A percentile compares a stretch with the other conserved stretches of the same genome.
Conservation (phyloP, 345 rosid species). For the Eucalyptus cladocalyx region DNA sequence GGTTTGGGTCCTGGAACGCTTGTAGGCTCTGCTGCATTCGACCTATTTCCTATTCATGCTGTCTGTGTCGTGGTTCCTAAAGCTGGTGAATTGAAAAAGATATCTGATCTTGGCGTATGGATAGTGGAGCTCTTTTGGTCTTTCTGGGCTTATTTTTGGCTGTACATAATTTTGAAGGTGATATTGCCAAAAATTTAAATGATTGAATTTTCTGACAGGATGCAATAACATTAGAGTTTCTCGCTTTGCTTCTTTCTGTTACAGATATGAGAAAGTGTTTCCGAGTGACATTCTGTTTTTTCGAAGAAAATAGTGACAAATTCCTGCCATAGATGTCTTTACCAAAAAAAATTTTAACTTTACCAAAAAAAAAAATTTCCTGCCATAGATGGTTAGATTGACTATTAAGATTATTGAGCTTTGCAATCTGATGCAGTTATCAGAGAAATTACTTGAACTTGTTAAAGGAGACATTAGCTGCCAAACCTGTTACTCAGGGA, state of each 20-base stretch:
- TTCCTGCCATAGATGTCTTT: not conserved
- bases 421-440: not conserved
- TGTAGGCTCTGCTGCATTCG: constrained; percentile 98
- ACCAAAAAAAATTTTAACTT: no score
- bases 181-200: not conserved
- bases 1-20: constrained; percentile 99
- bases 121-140: constrained; percentile 95
- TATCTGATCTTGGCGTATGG: constrained; percentile 96
- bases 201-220: not conserved
- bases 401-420: not conserved
- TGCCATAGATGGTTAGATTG: not conserved
- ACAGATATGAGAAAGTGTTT: not conserved
- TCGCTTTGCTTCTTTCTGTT: not conserved
- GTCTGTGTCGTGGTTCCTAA: constrained; percentile 94
- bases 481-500: not conserved
- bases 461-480: not conserved
- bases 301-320: not conserved
- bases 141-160: constrained; percentile 95
- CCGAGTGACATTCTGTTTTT: not conserved
- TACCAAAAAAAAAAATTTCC: no score
- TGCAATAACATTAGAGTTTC: not conserved
- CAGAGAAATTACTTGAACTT: not conserved
- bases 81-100: constrained; percentile 90
- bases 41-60: constrained; percentile 94
- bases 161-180: constrained; percentile 90